phyloP scores from a whole-genome alignment of 805 yeast species.

The Myxozyma neotropica region DNA sequence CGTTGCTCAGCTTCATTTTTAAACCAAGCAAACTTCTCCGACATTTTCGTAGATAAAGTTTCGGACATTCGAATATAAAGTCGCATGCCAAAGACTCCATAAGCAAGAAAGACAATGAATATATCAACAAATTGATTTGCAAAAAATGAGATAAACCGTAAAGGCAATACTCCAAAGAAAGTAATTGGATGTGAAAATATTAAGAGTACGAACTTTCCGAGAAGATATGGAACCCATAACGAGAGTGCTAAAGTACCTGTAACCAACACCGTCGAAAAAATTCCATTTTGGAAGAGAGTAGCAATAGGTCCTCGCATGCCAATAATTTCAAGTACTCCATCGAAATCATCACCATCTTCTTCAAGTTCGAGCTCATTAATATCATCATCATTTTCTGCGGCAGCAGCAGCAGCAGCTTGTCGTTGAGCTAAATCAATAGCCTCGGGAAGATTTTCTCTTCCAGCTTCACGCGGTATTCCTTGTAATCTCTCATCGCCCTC shows the following conservation, averaged over 20 bases:
- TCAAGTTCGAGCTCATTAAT: conserved; percentile 18
- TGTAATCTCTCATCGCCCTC: background rate
- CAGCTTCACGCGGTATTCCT: conserved; percentile 1
- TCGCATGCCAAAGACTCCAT: background rate
- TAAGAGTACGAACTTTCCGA: conserved; percentile 33
- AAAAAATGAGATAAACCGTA: conserved; percentile 9
- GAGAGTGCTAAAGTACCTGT: conserved; percentile 27
- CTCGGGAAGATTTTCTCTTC: background rate
- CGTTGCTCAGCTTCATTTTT: conserved; percentile 10
- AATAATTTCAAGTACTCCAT: conserved; percentile 40
- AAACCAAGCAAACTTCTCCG: conserved; percentile 2
- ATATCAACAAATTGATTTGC: conserved; percentile 27
- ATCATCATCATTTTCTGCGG: conserved; percentile 19
- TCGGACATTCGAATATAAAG: conserved; percentile 1
- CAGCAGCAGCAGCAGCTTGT: background rate
- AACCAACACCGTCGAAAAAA: conserved; percentile 33
- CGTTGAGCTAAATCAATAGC: background rate
- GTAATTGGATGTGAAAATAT: conserved; percentile 23
- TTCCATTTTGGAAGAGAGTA: conserved; percentile 33
- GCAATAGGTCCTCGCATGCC: conserved; percentile 37
- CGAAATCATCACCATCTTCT: conserved; percentile 37
- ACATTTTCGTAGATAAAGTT: background rate
- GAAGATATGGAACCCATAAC: conserved; percentile 37
- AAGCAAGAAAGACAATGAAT: conserved; percentile 11
- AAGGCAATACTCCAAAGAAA: conserved; percentile 16